These are phyloP conservation scores for Xylona heveae DNA, from an alignment of 495 filamentous ascomycete genomes.

Conservation along the genomic window DNA sequence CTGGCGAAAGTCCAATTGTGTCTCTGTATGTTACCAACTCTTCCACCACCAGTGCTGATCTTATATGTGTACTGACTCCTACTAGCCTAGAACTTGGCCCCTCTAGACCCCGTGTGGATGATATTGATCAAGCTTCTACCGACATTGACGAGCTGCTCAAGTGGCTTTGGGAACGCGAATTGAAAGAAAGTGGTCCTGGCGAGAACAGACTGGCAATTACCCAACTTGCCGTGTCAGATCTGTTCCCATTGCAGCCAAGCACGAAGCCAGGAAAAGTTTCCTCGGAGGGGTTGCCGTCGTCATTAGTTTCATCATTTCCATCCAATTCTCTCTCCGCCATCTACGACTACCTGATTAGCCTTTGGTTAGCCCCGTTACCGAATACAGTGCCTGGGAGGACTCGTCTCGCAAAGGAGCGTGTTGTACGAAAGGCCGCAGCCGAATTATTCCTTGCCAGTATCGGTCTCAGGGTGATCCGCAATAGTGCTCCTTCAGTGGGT, in stretches of 20 bases:
- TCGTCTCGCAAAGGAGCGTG: constrained; percentile 2
- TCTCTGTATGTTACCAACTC: too few species aligned
- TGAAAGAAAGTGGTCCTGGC: background rate
- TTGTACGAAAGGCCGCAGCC: constrained; percentile 2
- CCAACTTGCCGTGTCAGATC: too few species aligned
- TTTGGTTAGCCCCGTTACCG: constrained; percentile 2
- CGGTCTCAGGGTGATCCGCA: background rate
- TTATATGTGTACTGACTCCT: too few species aligned
- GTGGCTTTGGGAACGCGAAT: background rate
- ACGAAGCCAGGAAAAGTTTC: too few species aligned
- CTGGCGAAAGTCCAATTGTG: too few species aligned
- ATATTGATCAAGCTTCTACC: too few species aligned
- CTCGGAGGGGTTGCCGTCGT: too few species aligned
- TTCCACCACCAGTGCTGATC: too few species aligned
- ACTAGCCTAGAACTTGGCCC: too few species aligned
- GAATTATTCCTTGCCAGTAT: constrained; percentile 5
- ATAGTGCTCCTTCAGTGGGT: too few species aligned
- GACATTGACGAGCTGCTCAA: background rate
- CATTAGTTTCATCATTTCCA: constrained; percentile 2
- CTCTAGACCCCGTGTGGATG: too few species aligned
- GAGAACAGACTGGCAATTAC: background rate
- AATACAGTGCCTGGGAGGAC: background rate
- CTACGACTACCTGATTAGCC: constrained; percentile 2
- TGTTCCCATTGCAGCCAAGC: too few species aligned
- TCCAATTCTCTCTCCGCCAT: constrained; percentile 1